Evolutionary conservation across 306 rosid genomes (phyloP).

Genomic region (Styphnolobium japonicum): DNA sequence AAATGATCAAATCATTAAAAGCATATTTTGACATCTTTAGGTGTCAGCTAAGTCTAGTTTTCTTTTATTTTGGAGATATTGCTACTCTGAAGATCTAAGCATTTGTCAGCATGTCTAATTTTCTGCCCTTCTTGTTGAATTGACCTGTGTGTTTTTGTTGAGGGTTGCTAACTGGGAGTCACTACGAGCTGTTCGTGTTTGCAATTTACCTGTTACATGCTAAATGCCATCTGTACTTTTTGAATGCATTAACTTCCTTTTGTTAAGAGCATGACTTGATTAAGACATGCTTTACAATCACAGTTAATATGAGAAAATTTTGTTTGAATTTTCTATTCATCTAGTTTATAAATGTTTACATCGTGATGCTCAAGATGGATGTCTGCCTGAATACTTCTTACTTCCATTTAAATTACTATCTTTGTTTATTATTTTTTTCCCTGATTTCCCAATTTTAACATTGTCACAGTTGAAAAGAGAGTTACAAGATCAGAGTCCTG

Average conservation of each 20-base stretch:
- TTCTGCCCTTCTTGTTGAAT: neutral
- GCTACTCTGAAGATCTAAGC: neutral
- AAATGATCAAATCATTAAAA: neutral
- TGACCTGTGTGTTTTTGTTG: neutral
- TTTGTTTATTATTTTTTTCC: neutral
- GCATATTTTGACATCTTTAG: neutral
- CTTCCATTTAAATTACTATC: neutral
- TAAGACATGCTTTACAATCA: neutral
- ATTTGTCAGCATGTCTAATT: neutral
- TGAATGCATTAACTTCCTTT: neutral
- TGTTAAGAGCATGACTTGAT: neutral
- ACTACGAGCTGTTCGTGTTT: neutral
- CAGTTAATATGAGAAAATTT: neutral
- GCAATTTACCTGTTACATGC: neutral
- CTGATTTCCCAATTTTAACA: neutral
- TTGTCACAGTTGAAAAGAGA: conserved; percentile 20
- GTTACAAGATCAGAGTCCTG: neutral
- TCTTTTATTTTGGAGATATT: neutral
- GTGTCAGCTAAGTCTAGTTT: neutral
- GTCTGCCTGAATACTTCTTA: neutral
- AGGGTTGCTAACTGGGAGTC: neutral
- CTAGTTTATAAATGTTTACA: neutral
- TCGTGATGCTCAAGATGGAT: neutral
- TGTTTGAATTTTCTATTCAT: neutral
- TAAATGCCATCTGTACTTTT: neutral